Percentiles rank a stretch among this genome's conserved stretches.
phyloP scores from a whole-genome alignment of 225 moss, liverwort and hornwort species.

The Marchantia paleacea region DNA sequence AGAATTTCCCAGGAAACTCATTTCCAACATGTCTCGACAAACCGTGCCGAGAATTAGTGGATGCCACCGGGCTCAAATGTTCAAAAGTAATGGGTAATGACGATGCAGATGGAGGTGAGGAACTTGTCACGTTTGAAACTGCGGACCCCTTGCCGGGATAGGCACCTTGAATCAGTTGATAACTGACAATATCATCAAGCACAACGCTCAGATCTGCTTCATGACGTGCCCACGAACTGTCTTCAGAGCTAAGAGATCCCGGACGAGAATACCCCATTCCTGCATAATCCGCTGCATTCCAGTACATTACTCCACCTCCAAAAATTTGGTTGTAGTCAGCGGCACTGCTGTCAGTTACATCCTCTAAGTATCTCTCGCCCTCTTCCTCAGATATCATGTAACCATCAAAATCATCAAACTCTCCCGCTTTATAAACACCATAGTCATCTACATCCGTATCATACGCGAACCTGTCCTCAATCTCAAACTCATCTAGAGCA shows the following conservation, averaged over 20 bases:
- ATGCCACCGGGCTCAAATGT: constrained; percentile 54
- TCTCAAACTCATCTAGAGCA: constrained; percentile 53
- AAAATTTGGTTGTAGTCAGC: constrained; percentile 81
- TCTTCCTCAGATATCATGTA: constrained; percentile 86
- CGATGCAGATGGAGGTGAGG: constrained; percentile 67
- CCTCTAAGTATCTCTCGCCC: constrained; percentile 69
- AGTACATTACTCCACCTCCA: constrained; percentile 93
- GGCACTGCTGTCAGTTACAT: constrained; percentile 46
- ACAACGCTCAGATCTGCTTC: constrained; percentile 87
- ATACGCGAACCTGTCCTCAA: constrained; percentile 60
- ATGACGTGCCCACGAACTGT: constrained; percentile 90
- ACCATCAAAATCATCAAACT: constrained; percentile 83
- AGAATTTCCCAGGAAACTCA: constrained; percentile 70
- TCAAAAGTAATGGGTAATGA: constrained; percentile 64
- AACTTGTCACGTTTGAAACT: constrained; percentile 56
- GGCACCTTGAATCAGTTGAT: constrained; percentile 55
- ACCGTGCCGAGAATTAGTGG: constrained; percentile 54
- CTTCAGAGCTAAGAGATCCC: constrained; percentile 89
- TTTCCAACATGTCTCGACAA: constrained; percentile 62
- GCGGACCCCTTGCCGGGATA: constrained; percentile 60
- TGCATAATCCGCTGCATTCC: constrained; percentile 90
- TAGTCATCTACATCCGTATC: constrained; percentile 88
- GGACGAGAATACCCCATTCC: constrained; percentile 89
- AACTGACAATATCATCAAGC: constrained; percentile 80
- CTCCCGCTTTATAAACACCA: constrained; percentile 59